These are phyloP conservation scores for Wickerhamiella infanticola DNA, from an alignment of 1,139 yeast genomes.

Conservation along the genomic window DNA sequence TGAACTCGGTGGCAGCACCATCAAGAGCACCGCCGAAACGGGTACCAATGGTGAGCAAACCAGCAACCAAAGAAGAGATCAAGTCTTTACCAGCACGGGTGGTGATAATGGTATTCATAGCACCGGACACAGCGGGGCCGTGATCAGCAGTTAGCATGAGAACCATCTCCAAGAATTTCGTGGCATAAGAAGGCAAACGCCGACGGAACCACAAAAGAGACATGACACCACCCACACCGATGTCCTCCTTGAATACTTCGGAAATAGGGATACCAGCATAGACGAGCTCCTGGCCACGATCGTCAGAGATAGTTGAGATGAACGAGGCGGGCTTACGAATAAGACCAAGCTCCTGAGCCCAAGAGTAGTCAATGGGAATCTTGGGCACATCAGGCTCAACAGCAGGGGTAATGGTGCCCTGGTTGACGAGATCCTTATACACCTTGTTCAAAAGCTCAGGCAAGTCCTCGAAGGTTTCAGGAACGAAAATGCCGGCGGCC, in stretches of 20 bases:
- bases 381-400: constrained; percentile 33
- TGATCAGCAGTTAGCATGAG: constrained; percentile 35
- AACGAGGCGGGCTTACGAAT: constrained; percentile 35
- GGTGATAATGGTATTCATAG: constrained; percentile 34
- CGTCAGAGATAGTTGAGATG: constrained; percentile 34
- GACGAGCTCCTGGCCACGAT: constrained; percentile 32
- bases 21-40: constrained; percentile 35
- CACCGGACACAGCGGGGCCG: constrained; percentile 35
- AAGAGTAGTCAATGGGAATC: constrained; percentile 33
- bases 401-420: constrained; percentile 26
- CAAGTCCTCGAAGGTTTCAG: constrained; percentile 33
- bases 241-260: constrained; percentile 33
- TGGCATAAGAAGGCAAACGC: constrained; percentile 30
- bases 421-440: constrained; percentile 26
- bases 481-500: constrained; percentile 32
- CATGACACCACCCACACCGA: constrained; percentile 35
- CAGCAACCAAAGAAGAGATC: constrained; percentile 32
- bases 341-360: constrained; percentile 35
- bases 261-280: constrained; percentile 35
- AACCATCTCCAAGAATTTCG: constrained; percentile 34
- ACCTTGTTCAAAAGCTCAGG: constrained; percentile 27
- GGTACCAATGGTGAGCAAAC: constrained; percentile 32
- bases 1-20: constrained; percentile 33
- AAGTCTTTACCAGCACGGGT: constrained; percentile 35
- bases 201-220: constrained; percentile 34